These are phyloP conservation scores for Fusarium tupiense DNA, from an alignment of 2,329 filamentous ascomycete genomes.

Conservation along the genomic window DNA sequence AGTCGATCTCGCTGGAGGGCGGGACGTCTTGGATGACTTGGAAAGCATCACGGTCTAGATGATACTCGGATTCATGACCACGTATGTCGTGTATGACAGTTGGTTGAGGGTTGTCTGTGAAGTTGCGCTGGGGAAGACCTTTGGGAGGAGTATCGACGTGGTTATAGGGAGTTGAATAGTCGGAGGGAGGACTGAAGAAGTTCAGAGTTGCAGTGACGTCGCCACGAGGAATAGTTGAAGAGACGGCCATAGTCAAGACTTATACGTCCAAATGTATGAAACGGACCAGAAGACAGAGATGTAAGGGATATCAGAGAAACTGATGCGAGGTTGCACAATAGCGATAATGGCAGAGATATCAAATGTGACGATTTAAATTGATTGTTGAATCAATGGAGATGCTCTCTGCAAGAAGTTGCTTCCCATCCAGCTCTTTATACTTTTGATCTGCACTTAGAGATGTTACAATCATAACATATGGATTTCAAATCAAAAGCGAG, in stretches of 20 bases:
- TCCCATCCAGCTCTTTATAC: slow-evolving; percentile 31
- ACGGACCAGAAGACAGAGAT: not conserved
- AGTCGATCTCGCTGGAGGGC: slow-evolving; percentile 61
- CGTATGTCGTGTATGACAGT: slow-evolving; percentile 78
- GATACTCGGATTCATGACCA: slow-evolving; percentile 72
- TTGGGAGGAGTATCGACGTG: slow-evolving; percentile 72
- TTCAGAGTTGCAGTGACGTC: slow-evolving; percentile 69
- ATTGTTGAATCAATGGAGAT: not conserved
- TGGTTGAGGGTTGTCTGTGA: slow-evolving; percentile 57
- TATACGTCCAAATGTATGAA: not conserved
- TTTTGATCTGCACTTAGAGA: not conserved
- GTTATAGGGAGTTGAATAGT: slow-evolving; percentile 70
- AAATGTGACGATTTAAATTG: not conserved
- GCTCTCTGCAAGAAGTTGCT: not conserved
- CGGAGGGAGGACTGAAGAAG: slow-evolving; percentile 71
- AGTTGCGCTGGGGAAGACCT: slow-evolving; percentile 74
- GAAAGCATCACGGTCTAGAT: slow-evolving; percentile 80
- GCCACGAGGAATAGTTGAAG: slow-evolving; percentile 62
- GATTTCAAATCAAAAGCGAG: slow-evolving; percentile 45
- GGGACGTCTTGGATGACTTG: slow-evolving; percentile 68
- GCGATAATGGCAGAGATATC: not conserved
- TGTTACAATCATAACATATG: slow-evolving; percentile 4
- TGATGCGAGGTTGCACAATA: not conserved
- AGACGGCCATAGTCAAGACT: slow-evolving; percentile 51
- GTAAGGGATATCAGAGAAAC: not conserved